Evolutionary conservation across 2,329 filamentous ascomycete species (phyloP), one percentile per base, ranked within the genome.

Genomic region (Aspergillus tubingensis): DNA sequence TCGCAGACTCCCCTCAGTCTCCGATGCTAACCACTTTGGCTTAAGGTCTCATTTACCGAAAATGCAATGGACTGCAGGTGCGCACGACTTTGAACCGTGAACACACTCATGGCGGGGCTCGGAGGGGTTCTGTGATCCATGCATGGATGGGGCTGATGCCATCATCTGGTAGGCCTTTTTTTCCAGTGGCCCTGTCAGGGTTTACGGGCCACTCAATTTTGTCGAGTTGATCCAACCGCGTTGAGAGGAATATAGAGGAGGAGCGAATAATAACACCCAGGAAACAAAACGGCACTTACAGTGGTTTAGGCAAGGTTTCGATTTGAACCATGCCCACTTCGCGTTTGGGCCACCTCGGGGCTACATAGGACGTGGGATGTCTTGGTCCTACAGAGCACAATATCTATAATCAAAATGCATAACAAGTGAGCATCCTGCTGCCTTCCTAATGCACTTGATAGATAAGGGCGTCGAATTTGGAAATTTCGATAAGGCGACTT

Each of bases 101-200:
- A 23, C 44, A 30, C 43, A 23, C 47, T 30, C 25, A 50, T 50
- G 47, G 47, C 47, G 47, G 47, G 47, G 47, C 47, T 32, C 47
- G 47, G 47, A 50, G 47, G 47, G 47, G 47, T 50, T 50, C 47
- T 50, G 47, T 50, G 47, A 50, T 50, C 47, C 27, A 50, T 50
- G 47, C 47, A 50, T 50, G 47, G 47, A 50, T 50, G 47, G 47
- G 47, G 47, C 47, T 27, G 25, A 50, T 50, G 25, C 47, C 10
- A 30, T 27, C 25, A 30, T n/a, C 25, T 50, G 15, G n/a, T 36
- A 36, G 32, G 32, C 27, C 23, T 27, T 30, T 32, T n/a, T 50
- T 8, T 25, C 2, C 23, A 30, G n/a, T 50, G 47, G 47, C 7
- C 6, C 23, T 30, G 23, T 27, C 47, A 50, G 25, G 27, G 47